phyloP scores from a whole-genome alignment of 2,329 filamentous ascomycete genomes.

The Ophiocordyceps australis region DNA sequence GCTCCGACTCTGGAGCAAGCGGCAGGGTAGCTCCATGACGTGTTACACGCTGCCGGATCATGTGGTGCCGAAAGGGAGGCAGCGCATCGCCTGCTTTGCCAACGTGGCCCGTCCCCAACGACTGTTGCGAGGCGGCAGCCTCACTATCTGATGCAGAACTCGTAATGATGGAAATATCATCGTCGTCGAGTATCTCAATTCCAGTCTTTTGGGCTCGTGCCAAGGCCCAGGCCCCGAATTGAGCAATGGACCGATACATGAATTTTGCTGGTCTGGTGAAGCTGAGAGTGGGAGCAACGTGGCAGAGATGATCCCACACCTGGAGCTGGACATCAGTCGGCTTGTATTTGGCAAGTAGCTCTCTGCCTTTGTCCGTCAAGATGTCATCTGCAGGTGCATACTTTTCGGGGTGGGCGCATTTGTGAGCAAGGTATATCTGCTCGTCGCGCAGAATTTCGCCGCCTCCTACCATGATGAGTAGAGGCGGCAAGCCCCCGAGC shows the following conservation, averaged over 20 bases:
- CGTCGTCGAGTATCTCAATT: constrained; percentile 70
- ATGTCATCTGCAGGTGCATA: constrained; percentile 53
- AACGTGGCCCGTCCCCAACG: constrained; percentile 24
- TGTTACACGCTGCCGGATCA: constrained; percentile 82
- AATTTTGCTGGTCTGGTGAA: constrained; percentile 92
- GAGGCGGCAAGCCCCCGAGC: constrained; percentile 72
- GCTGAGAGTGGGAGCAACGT: constrained; percentile 81
- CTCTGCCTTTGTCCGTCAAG: constrained; percentile 43
- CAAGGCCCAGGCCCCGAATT: constrained; percentile 85
- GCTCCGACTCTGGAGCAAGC: constrained; percentile 43
- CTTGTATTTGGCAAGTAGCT: constrained; percentile 45
- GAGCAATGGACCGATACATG: constrained; percentile 85
- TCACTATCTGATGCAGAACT: constrained; percentile 24
- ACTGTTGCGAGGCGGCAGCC: constrained; percentile 5
- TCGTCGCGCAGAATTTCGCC: constrained; percentile 84
- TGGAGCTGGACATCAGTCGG: constrained; percentile 88
- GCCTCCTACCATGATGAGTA: constrained; percentile 74
- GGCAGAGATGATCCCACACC: constrained; percentile 90
- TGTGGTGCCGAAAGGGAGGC: constrained; percentile 63
- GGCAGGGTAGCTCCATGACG: constrained; percentile 57
- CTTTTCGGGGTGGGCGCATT: constrained; percentile 65
- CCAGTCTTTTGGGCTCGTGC: constrained; percentile 62
- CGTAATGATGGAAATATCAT: constrained; percentile 58
- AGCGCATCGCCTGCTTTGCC: constrained; percentile 78
- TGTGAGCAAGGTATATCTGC: constrained; percentile 89